Evolutionary conservation across 805 yeast genomes (phyloP), one percentile per base, ranked within the genome.

Genomic region (Debaryomyces prosopidis): DNA sequence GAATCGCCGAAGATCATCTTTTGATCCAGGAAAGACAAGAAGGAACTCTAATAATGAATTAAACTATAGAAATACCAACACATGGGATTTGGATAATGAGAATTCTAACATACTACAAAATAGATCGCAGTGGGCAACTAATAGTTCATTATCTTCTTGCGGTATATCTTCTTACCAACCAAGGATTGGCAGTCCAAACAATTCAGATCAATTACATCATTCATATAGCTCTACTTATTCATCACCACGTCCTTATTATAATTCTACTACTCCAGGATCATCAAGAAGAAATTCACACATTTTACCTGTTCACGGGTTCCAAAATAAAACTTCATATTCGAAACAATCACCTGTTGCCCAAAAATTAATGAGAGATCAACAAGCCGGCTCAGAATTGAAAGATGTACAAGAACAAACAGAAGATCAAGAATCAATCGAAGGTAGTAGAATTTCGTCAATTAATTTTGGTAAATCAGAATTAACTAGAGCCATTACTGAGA

Each of bases 31-130:
- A 4, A 28, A 20, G 19, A 16, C 36, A 7, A 41, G 33, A 18
- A 10, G 3, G 11, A 9, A 10, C 6, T 14, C 16, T 9, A 45
- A 23, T 31, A 36, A 31, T 12, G 43, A 11, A 30, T 30, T 30
- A 9, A 30, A 30, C 16, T 30, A 30, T 30, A 30, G 16, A 30
- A 11, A 30, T 30, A 30, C 33, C 33, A 30, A 30, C 16, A 30
- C 33, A 30, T 30, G 33, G 34, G 75, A 70, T 44, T 50, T 67
- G 38, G 75, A 70, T 48, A 61, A 70, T 41, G 75, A 69, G 40
- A 68, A 69, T 48, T 47, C 53, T 33, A 55, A 59, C 42, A 40
- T 62, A 3, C 36, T 61, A 38, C 50, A 46, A 33, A 51, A 52
- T 45, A 53, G 50, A 5, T 44, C 50, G 10, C 40, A 33, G 40